Percentiles rank a stretch among this genome's conserved stretches.
Conservation (phyloP, 148 eudicot species). For the Vaccinium vitisidaea region DNA sequence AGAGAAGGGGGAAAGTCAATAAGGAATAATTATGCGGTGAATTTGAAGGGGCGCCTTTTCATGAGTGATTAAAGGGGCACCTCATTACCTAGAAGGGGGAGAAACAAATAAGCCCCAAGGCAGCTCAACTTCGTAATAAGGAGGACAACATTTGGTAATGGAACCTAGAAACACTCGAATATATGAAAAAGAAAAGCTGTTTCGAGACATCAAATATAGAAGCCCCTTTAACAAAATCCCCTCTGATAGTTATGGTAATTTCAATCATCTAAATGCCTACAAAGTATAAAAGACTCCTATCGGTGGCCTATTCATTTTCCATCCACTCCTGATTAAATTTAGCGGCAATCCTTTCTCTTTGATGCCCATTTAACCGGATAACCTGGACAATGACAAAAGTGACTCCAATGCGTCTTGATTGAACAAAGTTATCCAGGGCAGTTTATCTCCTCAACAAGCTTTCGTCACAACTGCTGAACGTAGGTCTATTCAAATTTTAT, state of each 20-base stretch:
- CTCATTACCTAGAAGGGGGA: neutral
- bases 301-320: neutral
- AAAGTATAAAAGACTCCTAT: neutral
- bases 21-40: neutral
- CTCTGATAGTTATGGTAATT: neutral
- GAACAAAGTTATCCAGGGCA: neutral
- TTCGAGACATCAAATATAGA: neutral
- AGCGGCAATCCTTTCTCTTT: neutral
- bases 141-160: neutral
- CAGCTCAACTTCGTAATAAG: neutral
- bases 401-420: neutral
- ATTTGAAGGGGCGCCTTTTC: neutral
- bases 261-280: neutral
- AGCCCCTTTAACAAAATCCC: neutral
- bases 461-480: neutral
- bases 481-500: neutral
- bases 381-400: slow-evolving; percentile 3
- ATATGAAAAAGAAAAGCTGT: neutral
- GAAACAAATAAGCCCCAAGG: neutral
- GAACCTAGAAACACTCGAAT: neutral
- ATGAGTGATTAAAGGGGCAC: neutral
- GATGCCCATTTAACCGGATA: neutral
- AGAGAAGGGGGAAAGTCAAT: neutral
- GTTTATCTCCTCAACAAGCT: neutral
- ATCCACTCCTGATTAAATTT: neutral